These are phyloP conservation scores for Calonectria pauciramosa DNA, from an alignment of 2,329 filamentous ascomycete species.

Conservation along the genomic window DNA sequence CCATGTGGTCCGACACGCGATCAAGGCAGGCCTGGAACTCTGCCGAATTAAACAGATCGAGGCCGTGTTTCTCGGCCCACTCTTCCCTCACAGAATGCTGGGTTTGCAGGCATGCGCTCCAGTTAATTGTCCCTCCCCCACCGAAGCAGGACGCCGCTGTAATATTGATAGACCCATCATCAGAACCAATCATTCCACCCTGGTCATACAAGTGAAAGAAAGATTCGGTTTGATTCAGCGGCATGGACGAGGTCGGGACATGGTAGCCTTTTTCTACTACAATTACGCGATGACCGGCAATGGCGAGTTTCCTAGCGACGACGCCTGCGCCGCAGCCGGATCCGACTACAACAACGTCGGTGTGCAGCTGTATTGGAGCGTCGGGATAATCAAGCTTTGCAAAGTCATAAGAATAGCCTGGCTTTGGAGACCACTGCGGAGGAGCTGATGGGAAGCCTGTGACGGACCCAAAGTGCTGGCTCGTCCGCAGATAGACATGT, in stretches of 20 bases:
- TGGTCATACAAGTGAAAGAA: conserved; percentile 22
- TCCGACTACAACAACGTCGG: conserved; percentile 83
- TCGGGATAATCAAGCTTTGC: conserved; percentile 61
- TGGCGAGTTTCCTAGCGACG: conserved; percentile 78
- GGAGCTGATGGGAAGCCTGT: conserved; percentile 12
- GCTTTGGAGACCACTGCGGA: background rate
- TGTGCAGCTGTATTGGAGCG: conserved; percentile 70
- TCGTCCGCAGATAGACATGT: conserved; percentile 6
- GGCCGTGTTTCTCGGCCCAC: conserved; percentile 73
- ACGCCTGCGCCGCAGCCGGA: conserved; percentile 86
- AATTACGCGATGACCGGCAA: conserved; percentile 77
- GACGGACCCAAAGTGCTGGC: background rate
- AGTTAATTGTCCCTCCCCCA: conserved; percentile 85
- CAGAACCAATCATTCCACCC: background rate
- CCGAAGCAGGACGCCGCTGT: conserved; percentile 79
- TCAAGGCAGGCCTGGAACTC: conserved; percentile 81
- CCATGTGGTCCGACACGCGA: conserved; percentile 81
- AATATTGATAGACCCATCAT: conserved; percentile 68
- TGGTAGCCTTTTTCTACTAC: conserved; percentile 83
- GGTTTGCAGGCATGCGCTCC: conserved; percentile 72
- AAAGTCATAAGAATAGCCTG: conserved; percentile 54
- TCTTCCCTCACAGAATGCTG: conserved; percentile 80
- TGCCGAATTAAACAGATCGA: conserved; percentile 78
- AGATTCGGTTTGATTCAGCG: conserved; percentile 63
- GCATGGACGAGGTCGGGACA: conserved; percentile 74